These are phyloP conservation scores for Trametes villosa DNA, from an alignment of 768 basidiomycete genomes.

Conservation along the genomic window DNA sequence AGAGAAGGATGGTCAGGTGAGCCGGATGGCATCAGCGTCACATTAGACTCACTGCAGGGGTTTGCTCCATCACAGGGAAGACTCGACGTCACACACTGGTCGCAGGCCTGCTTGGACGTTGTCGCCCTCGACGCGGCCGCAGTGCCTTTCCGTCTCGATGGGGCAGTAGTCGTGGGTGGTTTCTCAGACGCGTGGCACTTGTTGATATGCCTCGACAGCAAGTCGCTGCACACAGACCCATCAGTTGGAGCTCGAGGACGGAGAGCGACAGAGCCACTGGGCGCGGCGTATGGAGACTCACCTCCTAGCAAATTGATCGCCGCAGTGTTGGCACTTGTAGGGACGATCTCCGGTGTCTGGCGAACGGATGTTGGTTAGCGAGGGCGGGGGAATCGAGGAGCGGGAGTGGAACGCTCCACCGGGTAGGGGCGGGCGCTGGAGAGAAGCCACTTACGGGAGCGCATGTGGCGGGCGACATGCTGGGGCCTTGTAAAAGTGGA, in stretches of 20 bases:
- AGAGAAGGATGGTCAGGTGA: constrained; percentile 1
- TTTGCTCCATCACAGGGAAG: constrained; percentile 80
- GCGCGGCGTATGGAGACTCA: constrained; percentile 31
- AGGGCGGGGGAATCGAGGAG: constrained; percentile 15
- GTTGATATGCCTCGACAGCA: constrained; percentile 84
- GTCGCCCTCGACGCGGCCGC: constrained; percentile 71
- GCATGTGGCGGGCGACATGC: constrained; percentile 90
- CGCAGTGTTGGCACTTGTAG: constrained; percentile 87
- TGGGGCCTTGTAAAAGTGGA: constrained; percentile 89
- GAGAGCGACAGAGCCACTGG: background rate
- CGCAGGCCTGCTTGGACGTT: constrained; percentile 83
- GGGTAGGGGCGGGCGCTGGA: constrained; percentile 24
- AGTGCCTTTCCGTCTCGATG: constrained; percentile 65
- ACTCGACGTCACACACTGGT: constrained; percentile 78
- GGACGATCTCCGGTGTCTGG: constrained; percentile 88
- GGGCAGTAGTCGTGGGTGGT: constrained; percentile 42
- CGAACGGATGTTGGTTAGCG: constrained; percentile 8
- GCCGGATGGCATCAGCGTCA: constrained; percentile 1
- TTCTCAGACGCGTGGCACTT: constrained; percentile 87
- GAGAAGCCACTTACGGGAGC: constrained; percentile 69
- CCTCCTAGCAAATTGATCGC: constrained; percentile 91
- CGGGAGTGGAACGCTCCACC: constrained; percentile 13
- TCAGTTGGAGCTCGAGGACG: constrained; percentile 7
- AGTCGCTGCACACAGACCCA: constrained; percentile 56
- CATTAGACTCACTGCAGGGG: constrained; percentile 67